Conservation (phyloP, 2,329 filamentous ascomycete genomes). For the Trichoderma sp. region DNA sequence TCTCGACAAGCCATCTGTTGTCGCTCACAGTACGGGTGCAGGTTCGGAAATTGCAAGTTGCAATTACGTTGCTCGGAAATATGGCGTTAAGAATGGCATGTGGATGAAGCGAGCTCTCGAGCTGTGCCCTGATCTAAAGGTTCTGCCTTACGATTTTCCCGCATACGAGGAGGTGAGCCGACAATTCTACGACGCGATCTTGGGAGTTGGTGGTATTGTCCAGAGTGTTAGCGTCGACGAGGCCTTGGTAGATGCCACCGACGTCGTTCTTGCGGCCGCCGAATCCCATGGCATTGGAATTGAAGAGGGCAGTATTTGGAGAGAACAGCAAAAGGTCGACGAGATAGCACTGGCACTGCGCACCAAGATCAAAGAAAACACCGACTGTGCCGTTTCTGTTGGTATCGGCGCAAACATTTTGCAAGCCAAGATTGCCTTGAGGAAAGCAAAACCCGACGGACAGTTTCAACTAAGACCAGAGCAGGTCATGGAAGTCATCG, state of each 20-base stretch:
- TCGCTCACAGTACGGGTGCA: constrained; percentile 81
- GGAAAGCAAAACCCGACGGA: constrained; percentile 91
- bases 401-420: constrained; percentile 91
- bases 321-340: constrained; percentile 77
- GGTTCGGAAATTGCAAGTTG: constrained; percentile 97
- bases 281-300: constrained; percentile 63
- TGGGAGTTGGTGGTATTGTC: constrained; percentile 76
- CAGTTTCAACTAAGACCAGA: constrained; percentile 87
- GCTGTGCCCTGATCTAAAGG: constrained; percentile 79
- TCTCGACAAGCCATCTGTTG: constrained; percentile 75
- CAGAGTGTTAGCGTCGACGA: constrained; percentile 98
- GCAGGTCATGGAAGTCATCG: constrained; percentile 72
- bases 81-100: constrained; percentile 95
- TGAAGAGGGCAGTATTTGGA: constrained; percentile 67
- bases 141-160: constrained; percentile 93
- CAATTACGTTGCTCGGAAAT: constrained; percentile 86
- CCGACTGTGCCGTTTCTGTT: constrained; percentile 84
- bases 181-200: constrained; percentile 80
- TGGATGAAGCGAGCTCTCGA: constrained; percentile 94
- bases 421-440: constrained; percentile 83
- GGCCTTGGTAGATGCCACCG: constrained; percentile 80
- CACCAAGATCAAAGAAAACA: constrained; percentile 67
- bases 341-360: constrained; percentile 65
- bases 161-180: constrained; percentile 90
- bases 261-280: constrained; percentile 62